Percentiles rank a stretch among this genome's conserved stretches.
phyloP scores from a whole-genome alignment of 2,329 filamentous ascomycete genomes.

The Verticillium klebahnii region DNA sequence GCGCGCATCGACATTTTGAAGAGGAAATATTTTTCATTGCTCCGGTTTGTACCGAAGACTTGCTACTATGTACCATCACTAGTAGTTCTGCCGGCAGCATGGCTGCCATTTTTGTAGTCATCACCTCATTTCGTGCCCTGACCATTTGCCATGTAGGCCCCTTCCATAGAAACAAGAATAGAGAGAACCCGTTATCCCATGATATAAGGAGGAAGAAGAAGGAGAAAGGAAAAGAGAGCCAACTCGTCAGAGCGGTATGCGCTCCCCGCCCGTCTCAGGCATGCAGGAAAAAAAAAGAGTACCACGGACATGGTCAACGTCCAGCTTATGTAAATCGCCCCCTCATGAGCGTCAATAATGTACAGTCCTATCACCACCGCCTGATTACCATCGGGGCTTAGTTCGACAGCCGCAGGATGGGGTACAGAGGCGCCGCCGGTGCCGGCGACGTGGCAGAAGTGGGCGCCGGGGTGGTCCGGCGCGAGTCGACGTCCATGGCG shows the following conservation, averaged over 20 bases:
- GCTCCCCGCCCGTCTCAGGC: not conserved
- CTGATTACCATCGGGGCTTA: not conserved
- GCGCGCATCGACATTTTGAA: not conserved
- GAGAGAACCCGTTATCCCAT: not conserved
- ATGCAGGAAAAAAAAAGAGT: not conserved
- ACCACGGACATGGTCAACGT: not conserved
- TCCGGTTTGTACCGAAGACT: not conserved
- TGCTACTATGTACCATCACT: not conserved
- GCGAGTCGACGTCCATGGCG: conserved; percentile 13
- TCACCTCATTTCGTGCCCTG: not conserved
- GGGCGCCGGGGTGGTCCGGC: not conserved
- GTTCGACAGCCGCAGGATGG: conserved; percentile 33
- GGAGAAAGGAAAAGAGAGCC: not conserved
- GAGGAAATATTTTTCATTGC: not conserved
- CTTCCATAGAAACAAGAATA: not conserved
- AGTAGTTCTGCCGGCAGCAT: not conserved
- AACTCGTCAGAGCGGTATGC: not conserved
- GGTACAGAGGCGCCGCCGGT: conserved; percentile 26
- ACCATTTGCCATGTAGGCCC: not conserved
- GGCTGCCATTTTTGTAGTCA: not conserved
- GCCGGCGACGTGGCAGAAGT: not conserved
- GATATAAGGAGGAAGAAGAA: not conserved
- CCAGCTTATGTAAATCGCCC: not conserved
- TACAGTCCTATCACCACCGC: not conserved
- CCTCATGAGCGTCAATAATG: not conserved